Evolutionary conservation across 2,329 filamentous ascomycete species (phyloP).

Genomic region (Lachnellula subtilissima): DNA sequence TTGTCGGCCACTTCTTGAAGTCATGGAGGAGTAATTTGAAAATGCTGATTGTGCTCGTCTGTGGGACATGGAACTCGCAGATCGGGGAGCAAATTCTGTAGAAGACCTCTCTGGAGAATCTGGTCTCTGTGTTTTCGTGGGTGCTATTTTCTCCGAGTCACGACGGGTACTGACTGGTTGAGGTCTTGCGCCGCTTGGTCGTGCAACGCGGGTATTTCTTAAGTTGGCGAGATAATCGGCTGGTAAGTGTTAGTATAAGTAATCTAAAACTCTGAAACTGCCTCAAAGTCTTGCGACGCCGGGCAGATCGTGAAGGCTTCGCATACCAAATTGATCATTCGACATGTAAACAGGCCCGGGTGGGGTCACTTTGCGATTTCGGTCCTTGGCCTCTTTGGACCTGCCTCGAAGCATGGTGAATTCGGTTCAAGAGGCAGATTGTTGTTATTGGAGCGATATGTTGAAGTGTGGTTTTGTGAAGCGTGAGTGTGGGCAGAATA

Average conservation of each 20-base stretch:
- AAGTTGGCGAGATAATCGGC: constrained; percentile 68
- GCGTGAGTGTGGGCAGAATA: neutral
- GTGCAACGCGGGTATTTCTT: constrained; percentile 60
- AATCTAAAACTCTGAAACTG: neutral
- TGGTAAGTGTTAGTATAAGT: constrained; percentile 34
- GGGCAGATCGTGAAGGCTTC: neutral
- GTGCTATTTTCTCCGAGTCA: constrained; percentile 37
- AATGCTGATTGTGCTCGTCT: constrained; percentile 26
- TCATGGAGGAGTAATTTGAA: constrained; percentile 27
- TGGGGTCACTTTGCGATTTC: constrained; percentile 51
- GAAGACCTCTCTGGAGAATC: constrained; percentile 6
- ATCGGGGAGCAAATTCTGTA: constrained; percentile 20
- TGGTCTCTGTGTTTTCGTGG: constrained; percentile 2
- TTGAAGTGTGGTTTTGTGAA: neutral
- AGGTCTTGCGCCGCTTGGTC: constrained; percentile 68
- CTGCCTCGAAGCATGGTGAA: constrained; percentile 28
- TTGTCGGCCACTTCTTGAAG: constrained; percentile 27
- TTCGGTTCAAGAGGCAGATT: neutral
- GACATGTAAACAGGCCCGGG: constrained; percentile 61
- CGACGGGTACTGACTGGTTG: constrained; percentile 41
- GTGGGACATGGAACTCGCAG: constrained; percentile 27
- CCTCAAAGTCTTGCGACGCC: neutral
- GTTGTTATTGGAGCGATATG: neutral
- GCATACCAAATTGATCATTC: constrained; percentile 61
- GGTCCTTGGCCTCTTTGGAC: constrained; percentile 25